Percentiles rank a stretch among this genome's conserved stretches.
These are phyloP conservation scores for Kregervanrija delftensis DNA, from an alignment of 805 yeast genomes.

Conservation along the genomic window DNA sequence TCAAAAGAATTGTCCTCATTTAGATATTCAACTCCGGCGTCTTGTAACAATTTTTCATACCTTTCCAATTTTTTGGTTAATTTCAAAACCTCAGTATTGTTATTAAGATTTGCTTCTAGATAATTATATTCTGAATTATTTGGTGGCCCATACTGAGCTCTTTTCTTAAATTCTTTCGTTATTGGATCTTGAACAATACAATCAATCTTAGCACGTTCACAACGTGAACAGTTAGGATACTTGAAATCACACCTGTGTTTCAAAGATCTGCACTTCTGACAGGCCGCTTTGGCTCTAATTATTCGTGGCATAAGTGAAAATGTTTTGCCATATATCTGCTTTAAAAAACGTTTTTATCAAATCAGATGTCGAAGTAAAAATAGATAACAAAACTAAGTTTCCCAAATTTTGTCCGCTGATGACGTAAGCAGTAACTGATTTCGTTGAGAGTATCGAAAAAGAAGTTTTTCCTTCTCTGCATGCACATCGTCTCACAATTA, in stretches of 20 bases:
- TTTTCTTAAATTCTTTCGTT: constrained; percentile 8
- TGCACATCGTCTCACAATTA: too few species aligned
- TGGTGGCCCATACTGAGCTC: constrained; percentile 2
- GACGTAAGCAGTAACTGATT: too few species aligned
- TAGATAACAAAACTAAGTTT: neutral
- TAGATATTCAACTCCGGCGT: too few species aligned
- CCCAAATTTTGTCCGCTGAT: neutral
- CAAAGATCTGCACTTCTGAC: constrained; percentile 19
- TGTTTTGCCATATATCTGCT: neutral
- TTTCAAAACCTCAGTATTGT: too few species aligned
- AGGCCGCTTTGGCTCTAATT: constrained; percentile 14
- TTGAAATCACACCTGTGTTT: constrained; percentile 20
- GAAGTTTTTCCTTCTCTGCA: too few species aligned
- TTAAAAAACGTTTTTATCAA: neutral
- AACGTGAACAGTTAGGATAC: constrained; percentile 19
- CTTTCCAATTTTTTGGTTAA: too few species aligned
- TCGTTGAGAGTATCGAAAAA: too few species aligned
- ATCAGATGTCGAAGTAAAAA: constrained; percentile 6
- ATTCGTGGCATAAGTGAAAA: neutral
- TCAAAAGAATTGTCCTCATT: neutral
- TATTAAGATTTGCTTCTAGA: too few species aligned
- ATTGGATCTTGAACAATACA: constrained; percentile 18
- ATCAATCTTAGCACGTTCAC: constrained; percentile 12
- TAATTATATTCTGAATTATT: too few species aligned
- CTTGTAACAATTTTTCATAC: too few species aligned